Evolutionary conservation across 768 basidiomycete species (phyloP), one percentile per base, ranked within the genome.

Genomic region (Phaeotremella skinneri): DNA sequence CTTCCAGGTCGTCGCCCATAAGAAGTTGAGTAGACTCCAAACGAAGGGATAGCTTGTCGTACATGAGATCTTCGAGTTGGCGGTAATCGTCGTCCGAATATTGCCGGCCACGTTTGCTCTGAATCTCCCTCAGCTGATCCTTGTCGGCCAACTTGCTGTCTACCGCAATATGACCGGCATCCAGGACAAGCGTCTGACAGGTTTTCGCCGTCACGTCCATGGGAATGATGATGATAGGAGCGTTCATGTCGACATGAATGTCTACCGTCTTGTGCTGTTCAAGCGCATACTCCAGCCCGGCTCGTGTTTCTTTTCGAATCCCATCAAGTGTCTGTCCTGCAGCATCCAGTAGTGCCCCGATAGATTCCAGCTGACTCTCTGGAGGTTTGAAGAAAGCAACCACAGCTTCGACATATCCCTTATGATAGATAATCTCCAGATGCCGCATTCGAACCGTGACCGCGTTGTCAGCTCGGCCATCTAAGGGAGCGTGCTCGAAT

Each of bases 381-480:
- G 96, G 94, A 1, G 92, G 94, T 72, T 87, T 89, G 79, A 99
- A 87, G 79, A 98, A 99, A 62, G 82, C 83, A 68, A 87, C 87
- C 21, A 98, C 84, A 2, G 89, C 89, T 79, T 98, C 96, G 27
- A 98, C 82, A 74, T 94, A 97, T 25, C 90, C 91, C 70, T 81
- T 85, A 73, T 97, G 91, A 73, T 99, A 99, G 41, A 99, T 89
- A 63, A 99, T 87, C 78, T 98, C 94, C 86, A 94, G 88, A 68
- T 94, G 88, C 11, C 90, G 85, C 89, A 97, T 88, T 56, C 85
- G 86, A 48, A 93, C 83, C 13, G 88, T 89, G 53, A 99, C 80
- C 1, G 88, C 90, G 68, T 83, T 94, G 73, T 98, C 94, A 25
- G 96, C 91, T 43, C 90, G 85, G 52, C 87, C 85, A 74, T 96